These are phyloP conservation scores for Ajuga chamaepitys DNA, from an alignment of 257 asterid species.

Conservation along the genomic window DNA sequence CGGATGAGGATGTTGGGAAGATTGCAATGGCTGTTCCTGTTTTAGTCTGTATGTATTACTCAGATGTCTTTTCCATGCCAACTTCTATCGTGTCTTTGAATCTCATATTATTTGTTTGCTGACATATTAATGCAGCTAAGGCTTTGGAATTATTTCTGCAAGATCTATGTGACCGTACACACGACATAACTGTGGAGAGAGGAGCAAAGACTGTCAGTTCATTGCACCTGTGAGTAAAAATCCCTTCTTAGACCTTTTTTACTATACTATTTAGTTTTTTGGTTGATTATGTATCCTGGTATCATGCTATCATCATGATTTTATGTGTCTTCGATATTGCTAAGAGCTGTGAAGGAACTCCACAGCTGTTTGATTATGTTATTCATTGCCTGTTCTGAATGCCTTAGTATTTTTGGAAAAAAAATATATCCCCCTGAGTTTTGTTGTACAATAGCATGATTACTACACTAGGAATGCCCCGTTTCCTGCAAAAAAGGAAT, in stretches of 20 bases:
- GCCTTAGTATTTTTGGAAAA: background rate
- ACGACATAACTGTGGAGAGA: slow-evolving; percentile 83
- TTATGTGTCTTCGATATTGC: background rate
- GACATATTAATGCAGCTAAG: slow-evolving; percentile 58
- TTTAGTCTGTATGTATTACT: slow-evolving; percentile 66
- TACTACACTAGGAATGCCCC: too few species aligned
- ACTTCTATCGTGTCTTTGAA: background rate
- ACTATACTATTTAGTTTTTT: background rate
- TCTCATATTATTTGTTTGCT: slow-evolving; percentile 10
- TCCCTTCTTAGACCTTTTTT: background rate
- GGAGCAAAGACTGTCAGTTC: slow-evolving; percentile 96
- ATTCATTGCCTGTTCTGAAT: background rate
- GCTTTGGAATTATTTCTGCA: slow-evolving; percentile 94
- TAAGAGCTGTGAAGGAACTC: background rate
- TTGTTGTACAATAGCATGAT: too few species aligned
- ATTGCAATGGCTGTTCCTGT: slow-evolving; percentile 96
- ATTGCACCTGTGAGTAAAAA: slow-evolving; percentile 68
- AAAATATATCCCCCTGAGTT: too few species aligned
- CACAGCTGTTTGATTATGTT: background rate
- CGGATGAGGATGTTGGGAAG: slow-evolving; percentile 98
- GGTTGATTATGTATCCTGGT: background rate
- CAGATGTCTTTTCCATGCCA: background rate
- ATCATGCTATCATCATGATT: background rate
- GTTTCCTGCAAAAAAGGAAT: too few species aligned
- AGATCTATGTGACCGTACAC: slow-evolving; percentile 97